phyloP scores from a whole-genome alignment of 108 stramenopile species.

The Bacterosira constricta region DNA sequence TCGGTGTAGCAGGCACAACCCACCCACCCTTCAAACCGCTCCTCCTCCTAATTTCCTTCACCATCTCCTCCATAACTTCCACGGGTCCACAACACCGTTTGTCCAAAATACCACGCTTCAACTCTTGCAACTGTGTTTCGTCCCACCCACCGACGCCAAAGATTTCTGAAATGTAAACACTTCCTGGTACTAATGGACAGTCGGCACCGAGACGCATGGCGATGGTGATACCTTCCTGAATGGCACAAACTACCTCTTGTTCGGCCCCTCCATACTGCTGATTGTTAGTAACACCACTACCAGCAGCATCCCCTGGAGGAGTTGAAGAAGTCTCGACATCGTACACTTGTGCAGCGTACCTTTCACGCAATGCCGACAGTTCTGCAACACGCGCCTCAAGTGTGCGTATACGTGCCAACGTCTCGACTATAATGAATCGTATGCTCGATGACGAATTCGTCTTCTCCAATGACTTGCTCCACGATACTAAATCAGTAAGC shows the following conservation, averaged over 20 bases:
- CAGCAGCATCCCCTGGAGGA: too few species aligned
- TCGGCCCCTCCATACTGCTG: slow-evolving; percentile 39
- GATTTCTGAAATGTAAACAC: slow-evolving; percentile 54
- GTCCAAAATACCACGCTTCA: slow-evolving; percentile 35
- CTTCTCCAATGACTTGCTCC: slow-evolving; percentile 41
- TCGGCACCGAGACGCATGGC: slow-evolving; percentile 55
- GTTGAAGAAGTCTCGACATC: slow-evolving; percentile 5
- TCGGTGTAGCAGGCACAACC: slow-evolving; percentile 48
- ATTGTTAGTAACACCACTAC: too few species aligned
- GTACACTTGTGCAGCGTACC: slow-evolving; percentile 55
- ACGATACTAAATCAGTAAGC: slow-evolving; percentile 61
- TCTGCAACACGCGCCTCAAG: slow-evolving; percentile 50
- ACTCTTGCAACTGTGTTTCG: slow-evolving; percentile 29
- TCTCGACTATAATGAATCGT: slow-evolving; percentile 65
- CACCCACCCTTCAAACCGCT: slow-evolving; percentile 38
- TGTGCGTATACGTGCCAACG: slow-evolving; percentile 58
- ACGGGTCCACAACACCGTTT: slow-evolving; percentile 43
- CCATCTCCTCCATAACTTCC: slow-evolving; percentile 52
- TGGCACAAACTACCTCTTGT: slow-evolving; percentile 67
- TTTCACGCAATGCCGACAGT: slow-evolving; percentile 41
- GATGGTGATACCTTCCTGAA: slow-evolving; percentile 68
- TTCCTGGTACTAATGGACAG: slow-evolving; percentile 50
- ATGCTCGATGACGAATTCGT: slow-evolving; percentile 46
- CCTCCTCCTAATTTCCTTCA: slow-evolving; percentile 37
- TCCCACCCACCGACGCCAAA: slow-evolving; percentile 71